These are phyloP conservation scores for Monosporozyma yasuniensis DNA, from an alignment of 805 yeast species.

Conservation along the genomic window DNA sequence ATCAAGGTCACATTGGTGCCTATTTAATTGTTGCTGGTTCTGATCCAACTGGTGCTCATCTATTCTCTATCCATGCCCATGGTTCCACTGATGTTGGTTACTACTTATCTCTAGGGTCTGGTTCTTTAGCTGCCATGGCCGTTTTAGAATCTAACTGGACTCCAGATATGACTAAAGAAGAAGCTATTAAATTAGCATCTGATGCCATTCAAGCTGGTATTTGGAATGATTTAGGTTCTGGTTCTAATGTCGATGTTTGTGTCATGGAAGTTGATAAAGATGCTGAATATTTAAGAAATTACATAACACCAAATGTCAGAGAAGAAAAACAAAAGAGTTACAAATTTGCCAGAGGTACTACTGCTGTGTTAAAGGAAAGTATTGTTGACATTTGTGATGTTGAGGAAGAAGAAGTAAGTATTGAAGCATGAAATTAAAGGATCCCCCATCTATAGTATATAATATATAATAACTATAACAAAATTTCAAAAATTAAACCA, in stretches of 20 bases:
- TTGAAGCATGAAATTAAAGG: slow-evolving; percentile 17
- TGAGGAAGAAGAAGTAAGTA: slow-evolving; percentile 49
- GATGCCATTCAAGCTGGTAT: slow-evolving; percentile 96
- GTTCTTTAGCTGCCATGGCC: slow-evolving; percentile 98
- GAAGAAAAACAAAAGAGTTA: slow-evolving; percentile 73
- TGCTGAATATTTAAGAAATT: slow-evolving; percentile 77
- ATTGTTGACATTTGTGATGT: slow-evolving; percentile 59
- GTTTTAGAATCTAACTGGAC: slow-evolving; percentile 86
- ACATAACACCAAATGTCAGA: slow-evolving; percentile 84
- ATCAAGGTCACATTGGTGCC: slow-evolving; percentile 97
- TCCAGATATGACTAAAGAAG: slow-evolving; percentile 68
- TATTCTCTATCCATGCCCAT: slow-evolving; percentile 91
- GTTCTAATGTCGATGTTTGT: slow-evolving; percentile 95
- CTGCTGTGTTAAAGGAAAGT: slow-evolving; percentile 67
- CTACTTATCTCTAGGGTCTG: slow-evolving; percentile 89
- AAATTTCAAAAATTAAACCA: neutral
- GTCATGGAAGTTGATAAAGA: slow-evolving; percentile 92
- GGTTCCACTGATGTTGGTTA: slow-evolving; percentile 96
- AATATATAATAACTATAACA: neutral
- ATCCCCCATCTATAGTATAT: neutral
- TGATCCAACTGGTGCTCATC: slow-evolving; percentile 92
- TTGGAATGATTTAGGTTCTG: slow-evolving; percentile 98
- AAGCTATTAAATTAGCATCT: slow-evolving; percentile 83
- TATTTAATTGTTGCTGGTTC: slow-evolving; percentile 96
- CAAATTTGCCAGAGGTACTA: slow-evolving; percentile 88